phyloP scores from a whole-genome alignment of 2,329 filamentous ascomycete species.

The Colletotrichum filicis region DNA sequence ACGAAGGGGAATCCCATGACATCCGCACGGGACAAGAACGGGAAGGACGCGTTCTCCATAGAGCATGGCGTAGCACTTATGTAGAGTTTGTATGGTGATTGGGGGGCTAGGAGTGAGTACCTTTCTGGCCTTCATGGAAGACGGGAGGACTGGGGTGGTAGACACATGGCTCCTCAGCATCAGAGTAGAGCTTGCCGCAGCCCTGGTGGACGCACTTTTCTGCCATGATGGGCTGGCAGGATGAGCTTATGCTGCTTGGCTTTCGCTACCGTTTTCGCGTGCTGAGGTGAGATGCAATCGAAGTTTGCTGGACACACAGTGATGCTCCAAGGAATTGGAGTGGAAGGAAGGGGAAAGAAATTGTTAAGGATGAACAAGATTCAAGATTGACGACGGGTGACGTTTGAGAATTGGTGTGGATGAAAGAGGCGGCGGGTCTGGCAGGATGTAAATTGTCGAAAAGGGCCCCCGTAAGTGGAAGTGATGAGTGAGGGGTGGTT shows the following conservation, averaged over 20 bases:
- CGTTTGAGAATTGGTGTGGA: constrained; percentile 18
- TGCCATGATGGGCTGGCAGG: constrained; percentile 61
- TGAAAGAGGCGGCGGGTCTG: constrained; percentile 6
- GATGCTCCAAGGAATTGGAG: background rate
- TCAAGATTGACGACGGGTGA: constrained; percentile 9
- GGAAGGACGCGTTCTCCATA: constrained; percentile 27
- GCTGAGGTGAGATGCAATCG: background rate
- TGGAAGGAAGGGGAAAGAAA: background rate
- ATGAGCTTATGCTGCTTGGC: constrained; percentile 3
- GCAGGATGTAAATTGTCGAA: constrained; percentile 24
- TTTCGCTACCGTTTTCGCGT: constrained; percentile 27
- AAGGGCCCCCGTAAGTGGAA: constrained; percentile 5
- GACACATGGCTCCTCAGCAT: constrained; percentile 83
- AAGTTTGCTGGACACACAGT: background rate
- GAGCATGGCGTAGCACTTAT: constrained; percentile 9
- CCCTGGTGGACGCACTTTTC: constrained; percentile 96
- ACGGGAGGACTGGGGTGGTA: constrained; percentile 95
- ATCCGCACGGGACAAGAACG: constrained; percentile 14
- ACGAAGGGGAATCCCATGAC: constrained; percentile 5
- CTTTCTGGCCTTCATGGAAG: constrained; percentile 99
- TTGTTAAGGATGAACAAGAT: background rate
- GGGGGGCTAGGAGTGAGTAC: constrained; percentile 57
- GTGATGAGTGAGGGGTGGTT: constrained; percentile 22
- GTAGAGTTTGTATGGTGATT: constrained; percentile 14
- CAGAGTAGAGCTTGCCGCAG: constrained; percentile 88